Conservation (phyloP, 306 rosid species). For the barrel medic (Medicago truncatula) region MtrunA17r5.0-ANR NC_053046.1:37077001-37077500, state of each 20-base stretch:
- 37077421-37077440: constrained; percentile 30
- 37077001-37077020: constrained; percentile 56
- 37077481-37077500: constrained; percentile 10
- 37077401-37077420: constrained; percentile 57
- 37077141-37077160: constrained; percentile 14
- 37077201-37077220: constrained; percentile 57
- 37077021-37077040: constrained; percentile 43
- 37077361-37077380: constrained; percentile 92
- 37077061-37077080: constrained; percentile 33
- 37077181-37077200: constrained; percentile 54
- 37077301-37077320: constrained; percentile 70
- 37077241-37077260: constrained; percentile 75
- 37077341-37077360: constrained; percentile 72
- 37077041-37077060: constrained; percentile 49
- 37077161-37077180: constrained; percentile 22
- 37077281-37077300: constrained; percentile 98
- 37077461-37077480: neutral
- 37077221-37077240: constrained; percentile 85
- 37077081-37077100: neutral
- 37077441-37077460: constrained; percentile 30
- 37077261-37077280: constrained; percentile 68
- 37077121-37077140: neutral
- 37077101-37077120: neutral
- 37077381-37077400: constrained; percentile 98
- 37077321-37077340: constrained; percentile 69